Evolutionary conservation across 139 green algal genomes (phyloP).

Genomic region (Prasinococcaceae sp.): DNA sequence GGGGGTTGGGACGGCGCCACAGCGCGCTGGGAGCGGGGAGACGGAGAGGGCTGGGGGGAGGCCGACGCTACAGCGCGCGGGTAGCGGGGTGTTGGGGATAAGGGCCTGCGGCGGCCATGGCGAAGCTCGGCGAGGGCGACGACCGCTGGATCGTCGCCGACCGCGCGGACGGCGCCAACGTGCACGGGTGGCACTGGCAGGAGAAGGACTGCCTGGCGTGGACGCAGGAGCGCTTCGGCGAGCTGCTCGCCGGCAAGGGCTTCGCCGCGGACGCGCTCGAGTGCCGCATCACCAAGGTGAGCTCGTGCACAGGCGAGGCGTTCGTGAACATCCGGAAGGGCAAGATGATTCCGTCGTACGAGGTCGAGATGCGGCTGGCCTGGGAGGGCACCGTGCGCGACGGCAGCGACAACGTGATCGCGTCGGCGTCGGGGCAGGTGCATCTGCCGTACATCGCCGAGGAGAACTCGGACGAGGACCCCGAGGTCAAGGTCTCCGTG

Average conservation of each 20-base stretch:
- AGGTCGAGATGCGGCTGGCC: constrained; percentile 25
- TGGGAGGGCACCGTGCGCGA: constrained; percentile 25
- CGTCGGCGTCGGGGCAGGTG: constrained; percentile 8
- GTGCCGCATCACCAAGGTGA: neutral
- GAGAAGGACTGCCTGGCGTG: constrained; percentile 31
- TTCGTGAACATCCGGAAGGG: constrained; percentile 38
- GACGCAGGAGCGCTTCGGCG: constrained; percentile 8
- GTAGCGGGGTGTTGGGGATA: no score
- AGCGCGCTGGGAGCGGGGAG: no score
- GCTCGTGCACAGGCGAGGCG: constrained; percentile 17
- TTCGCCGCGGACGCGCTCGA: constrained; percentile 5
- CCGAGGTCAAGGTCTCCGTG: constrained; percentile 22
- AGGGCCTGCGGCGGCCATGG: no score
- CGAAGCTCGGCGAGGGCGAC: constrained; percentile 35
- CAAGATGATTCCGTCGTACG: constrained; percentile 37
- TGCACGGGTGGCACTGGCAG: constrained; percentile 36
- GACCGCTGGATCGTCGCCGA: constrained; percentile 37
- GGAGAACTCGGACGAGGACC: constrained; percentile 38
- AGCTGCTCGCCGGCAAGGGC: constrained; percentile 19
- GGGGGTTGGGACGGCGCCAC: no score
- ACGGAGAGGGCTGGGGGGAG: no score
- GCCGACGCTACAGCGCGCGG: no score
- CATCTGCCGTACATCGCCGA: constrained; percentile 37
- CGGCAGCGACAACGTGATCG: constrained; percentile 1
- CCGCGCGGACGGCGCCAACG: constrained; percentile 33